Evolutionary conservation across 1,284 basidiomycete genomes (phyloP).

Genomic region (Kwoniella shivajii): DNA sequence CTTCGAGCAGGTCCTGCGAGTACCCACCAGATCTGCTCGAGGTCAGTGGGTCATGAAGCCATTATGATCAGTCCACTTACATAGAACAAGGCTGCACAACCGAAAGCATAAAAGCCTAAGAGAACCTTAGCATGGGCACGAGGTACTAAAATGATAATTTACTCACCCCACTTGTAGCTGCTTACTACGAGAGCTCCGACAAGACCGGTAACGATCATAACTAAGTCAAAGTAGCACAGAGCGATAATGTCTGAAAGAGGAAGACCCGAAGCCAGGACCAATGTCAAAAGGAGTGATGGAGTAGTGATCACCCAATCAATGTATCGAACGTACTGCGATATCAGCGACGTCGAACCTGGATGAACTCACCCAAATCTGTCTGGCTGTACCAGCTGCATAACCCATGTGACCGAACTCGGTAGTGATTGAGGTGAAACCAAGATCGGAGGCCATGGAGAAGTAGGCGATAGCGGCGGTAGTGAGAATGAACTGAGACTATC

Average conservation of each 20-base stretch:
- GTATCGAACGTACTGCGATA: constrained; percentile 54
- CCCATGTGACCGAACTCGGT: constrained; percentile 58
- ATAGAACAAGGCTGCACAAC: constrained; percentile 57
- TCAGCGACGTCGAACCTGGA: not conserved
- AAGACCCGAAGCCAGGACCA: constrained; percentile 61
- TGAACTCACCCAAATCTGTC: constrained; percentile 59
- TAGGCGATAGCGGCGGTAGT: constrained; percentile 56
- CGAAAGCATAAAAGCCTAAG: constrained; percentile 57
- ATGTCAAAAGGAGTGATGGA: constrained; percentile 61
- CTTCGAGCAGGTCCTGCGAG: constrained; percentile 46
- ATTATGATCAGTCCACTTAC: constrained; percentile 54
- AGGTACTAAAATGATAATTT: not conserved
- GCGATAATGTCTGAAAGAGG: constrained; percentile 61
- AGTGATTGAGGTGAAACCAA: constrained; percentile 60
- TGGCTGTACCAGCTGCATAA: constrained; percentile 45
- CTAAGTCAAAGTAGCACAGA: constrained; percentile 61
- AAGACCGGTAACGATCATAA: constrained; percentile 61
- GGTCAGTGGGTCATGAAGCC: constrained; percentile 27
- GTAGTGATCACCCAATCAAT: constrained; percentile 63
- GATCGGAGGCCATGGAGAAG: constrained; percentile 65
- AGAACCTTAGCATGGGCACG: not conserved
- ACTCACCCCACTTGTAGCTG: constrained; percentile 59
- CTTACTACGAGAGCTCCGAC: constrained; percentile 60
- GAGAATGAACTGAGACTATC: constrained; percentile 51
- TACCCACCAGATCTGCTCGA: constrained; percentile 59